These are phyloP conservation scores for Leucocoprinus leucothites DNA, from an alignment of 768 basidiomycete genomes.

Conservation along the genomic window DNA sequence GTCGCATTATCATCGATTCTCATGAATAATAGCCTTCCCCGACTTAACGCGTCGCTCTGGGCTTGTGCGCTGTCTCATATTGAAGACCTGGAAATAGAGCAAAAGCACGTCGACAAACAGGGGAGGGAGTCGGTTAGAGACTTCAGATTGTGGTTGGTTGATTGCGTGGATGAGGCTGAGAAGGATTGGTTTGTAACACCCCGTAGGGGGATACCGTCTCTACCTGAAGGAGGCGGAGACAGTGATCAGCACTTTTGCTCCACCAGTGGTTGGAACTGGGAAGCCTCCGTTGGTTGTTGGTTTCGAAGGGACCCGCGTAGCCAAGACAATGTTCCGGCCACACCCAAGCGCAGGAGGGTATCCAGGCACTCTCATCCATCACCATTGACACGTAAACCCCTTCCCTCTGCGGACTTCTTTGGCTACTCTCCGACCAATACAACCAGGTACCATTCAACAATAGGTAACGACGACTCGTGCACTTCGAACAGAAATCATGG, in stretches of 20 bases:
- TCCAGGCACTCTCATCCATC: not conserved
- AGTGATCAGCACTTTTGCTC: not conserved
- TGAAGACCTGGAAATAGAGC: conserved; percentile 30
- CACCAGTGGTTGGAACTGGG: conserved; percentile 41
- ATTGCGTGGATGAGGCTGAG: conserved; percentile 50
- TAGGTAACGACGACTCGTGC: not conserved
- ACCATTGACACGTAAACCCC: not conserved
- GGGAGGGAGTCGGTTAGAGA: conserved; percentile 24
- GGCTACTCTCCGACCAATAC: not conserved
- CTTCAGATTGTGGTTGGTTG: conserved; percentile 40
- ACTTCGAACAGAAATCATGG: not conserved
- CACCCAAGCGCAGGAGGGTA: conserved; percentile 15
- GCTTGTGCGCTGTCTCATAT: conserved; percentile 45
- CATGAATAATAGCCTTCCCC: conserved; percentile 29
- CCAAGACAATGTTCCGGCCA: conserved; percentile 8
- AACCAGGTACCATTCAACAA: not conserved
- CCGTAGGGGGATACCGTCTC: not conserved
- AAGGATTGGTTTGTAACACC: conserved; percentile 37
- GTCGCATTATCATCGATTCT: conserved; percentile 27
- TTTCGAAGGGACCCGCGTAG: conserved; percentile 29
- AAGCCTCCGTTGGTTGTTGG: conserved; percentile 43
- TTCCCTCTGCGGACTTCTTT: not conserved
- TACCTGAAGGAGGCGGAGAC: not conserved
- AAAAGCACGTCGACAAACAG: conserved; percentile 14
- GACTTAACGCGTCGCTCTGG: conserved; percentile 51